These are phyloP conservation scores for Gaertneriomyces semiglobifer DNA, from an alignment of 192 early-diverging fungal species.

Conservation along the genomic window DNA sequence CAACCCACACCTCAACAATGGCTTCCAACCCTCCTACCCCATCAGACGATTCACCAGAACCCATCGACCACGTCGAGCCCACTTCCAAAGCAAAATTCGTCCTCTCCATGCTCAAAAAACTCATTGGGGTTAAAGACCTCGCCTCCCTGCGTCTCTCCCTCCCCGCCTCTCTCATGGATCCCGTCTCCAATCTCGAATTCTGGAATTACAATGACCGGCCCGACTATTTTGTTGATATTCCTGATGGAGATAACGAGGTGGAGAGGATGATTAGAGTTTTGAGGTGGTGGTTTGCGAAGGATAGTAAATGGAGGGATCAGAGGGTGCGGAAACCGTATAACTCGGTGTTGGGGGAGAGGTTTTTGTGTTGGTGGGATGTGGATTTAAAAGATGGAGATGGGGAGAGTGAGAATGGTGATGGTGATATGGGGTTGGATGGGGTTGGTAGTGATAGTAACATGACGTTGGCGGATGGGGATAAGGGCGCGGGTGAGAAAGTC, in stretches of 20 bases:
- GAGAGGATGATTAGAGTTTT: constrained; percentile 69
- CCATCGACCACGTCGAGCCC: constrained; percentile 13
- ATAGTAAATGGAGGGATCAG: constrained; percentile 52
- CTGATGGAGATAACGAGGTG: constrained; percentile 57
- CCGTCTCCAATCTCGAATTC: constrained; percentile 71
- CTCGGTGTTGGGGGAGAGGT: constrained; percentile 88
- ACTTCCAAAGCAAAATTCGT: constrained; percentile 49
- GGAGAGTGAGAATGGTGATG: background rate
- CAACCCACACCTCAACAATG: no score
- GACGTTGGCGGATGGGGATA: background rate
- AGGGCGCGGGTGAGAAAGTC: background rate
- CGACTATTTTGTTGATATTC: constrained; percentile 64
- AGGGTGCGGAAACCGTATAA: constrained; percentile 96
- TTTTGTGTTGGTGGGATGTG: constrained; percentile 79
- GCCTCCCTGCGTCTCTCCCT: constrained; percentile 57
- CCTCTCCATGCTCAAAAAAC: constrained; percentile 59
- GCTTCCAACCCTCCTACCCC: background rate
- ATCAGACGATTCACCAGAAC: background rate
- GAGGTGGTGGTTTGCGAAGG: constrained; percentile 71
- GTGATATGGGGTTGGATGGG: no score
- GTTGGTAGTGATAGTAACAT: no score
- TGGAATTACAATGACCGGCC: constrained; percentile 68
- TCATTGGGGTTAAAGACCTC: constrained; percentile 68
- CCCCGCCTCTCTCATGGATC: constrained; percentile 68
- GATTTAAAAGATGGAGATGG: background rate